phyloP scores from a whole-genome alignment of 2,329 filamentous ascomycete species.

The Chaetomium olivaceum region DNA sequence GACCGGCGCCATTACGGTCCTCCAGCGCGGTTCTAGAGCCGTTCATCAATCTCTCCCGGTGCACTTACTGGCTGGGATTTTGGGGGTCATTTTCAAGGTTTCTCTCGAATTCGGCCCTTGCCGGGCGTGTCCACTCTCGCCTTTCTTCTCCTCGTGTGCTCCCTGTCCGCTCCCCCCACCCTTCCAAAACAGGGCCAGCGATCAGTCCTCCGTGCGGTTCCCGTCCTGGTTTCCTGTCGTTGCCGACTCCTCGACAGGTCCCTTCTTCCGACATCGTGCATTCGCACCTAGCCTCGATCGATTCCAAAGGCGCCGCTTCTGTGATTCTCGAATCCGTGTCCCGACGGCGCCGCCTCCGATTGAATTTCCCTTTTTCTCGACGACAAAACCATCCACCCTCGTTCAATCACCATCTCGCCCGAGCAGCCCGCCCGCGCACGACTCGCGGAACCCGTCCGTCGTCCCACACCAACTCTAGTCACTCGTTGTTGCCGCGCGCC shows the following conservation, averaged over 20 bases:
- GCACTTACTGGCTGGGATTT: background rate
- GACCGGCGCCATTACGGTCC: constrained; percentile 1
- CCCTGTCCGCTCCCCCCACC: constrained; percentile 26
- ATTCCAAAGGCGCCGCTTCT: background rate
- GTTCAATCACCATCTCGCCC: background rate
- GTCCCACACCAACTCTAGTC: background rate
- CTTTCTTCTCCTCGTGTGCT: background rate
- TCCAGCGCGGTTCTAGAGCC: constrained; percentile 4
- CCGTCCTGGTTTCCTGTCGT: constrained; percentile 20
- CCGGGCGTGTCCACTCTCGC: constrained; percentile 5
- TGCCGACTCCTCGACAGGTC: constrained; percentile 6
- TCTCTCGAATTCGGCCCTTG: constrained; percentile 16
- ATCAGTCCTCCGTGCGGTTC: constrained; percentile 25
- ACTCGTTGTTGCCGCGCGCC: constrained; percentile 4
- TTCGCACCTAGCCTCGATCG: constrained; percentile 3
- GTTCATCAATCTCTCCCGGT: background rate
- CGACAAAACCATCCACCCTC: background rate
- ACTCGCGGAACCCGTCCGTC: background rate
- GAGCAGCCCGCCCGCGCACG: background rate
- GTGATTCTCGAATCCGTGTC: background rate
- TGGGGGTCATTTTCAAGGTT: background rate
- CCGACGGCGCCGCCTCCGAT: constrained; percentile 7
- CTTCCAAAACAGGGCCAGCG: constrained; percentile 32
- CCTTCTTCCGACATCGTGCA: constrained; percentile 7
- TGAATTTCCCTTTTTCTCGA: background rate